Evolutionary conservation across 768 basidiomycete genomes (phyloP), one percentile per base, ranked within the genome.

Genomic region (Hebeloma cylindrosporum): DNA sequence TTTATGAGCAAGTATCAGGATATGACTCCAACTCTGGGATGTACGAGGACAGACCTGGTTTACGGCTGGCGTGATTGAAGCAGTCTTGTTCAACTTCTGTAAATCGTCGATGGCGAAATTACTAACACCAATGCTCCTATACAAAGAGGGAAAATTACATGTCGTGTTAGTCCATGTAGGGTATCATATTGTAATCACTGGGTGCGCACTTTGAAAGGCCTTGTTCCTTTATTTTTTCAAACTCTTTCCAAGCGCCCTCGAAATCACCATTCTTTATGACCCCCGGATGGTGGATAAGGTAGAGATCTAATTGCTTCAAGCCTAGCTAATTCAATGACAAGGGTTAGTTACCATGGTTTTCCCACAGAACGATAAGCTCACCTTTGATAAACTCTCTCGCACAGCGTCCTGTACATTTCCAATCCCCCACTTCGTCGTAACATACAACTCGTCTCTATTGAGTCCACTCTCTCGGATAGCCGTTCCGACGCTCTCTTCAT

Each of bases 51-150:
- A 3, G n/a, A 80, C 85, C 68, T 89, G 86, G 57, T 90, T 87
- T 29, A 83, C 83, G 1, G 78, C 82, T 3, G 86, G 87, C 27
- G 72, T 77, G 52, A 82, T 62, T 26, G 64, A 68, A 1, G 81
- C 80, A 0, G 62, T 58, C 52, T 74, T 75, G 40, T 80, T 41
- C 3, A 88, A 49, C 3, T 60, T 60, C 54, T 83, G 67, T 13
- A 89, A 67, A 36, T 81, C 63, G 1, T 68, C 59, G 23, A 84
- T 50, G 3, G 57, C 59, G 60, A 83, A 87, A 62, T 88, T 88
- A 65, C 80, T 82, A 43, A 89, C 83, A 13, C 85, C 85, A 41
- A 85, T 84, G 59, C 78, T 83, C 74, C 82, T 85, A 45, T 13
- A 29, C 13, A 21, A 14, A 45, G 0, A 9, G 2, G 21, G 13